Base-by-base conservation (phyloP, 2,329 filamentous ascomycete species). In the Paraconiothyrium sp. region DNA sequence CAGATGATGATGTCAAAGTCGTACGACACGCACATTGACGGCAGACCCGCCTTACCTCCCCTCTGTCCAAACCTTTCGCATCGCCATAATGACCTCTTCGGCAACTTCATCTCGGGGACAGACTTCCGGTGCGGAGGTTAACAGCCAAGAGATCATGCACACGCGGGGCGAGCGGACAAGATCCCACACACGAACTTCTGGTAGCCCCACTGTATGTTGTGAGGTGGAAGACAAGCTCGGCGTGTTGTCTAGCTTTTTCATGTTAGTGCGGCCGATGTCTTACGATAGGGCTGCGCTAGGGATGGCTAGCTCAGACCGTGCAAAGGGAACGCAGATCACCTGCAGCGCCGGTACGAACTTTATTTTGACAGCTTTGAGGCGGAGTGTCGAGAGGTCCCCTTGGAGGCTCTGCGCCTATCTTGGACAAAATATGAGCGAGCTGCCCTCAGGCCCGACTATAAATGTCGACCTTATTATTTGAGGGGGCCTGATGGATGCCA, bases 301-400 rank as follows among this genome's bases (percentile, higher is more conserved):
- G 34, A 20, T 11, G 2, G 30, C 34, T 50, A 35, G 48, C 27
- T 20, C 48, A 27, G 34, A 35, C n/a, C 49, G 10, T 35, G 20
- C 8, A 22, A 27, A 39, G 34, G 49, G 10, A 35, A 39, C 34
- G 49, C 32, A 52, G 49, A 52, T 39, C 32, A 39, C 24, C 49
- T 52, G 49, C 34, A 39, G 49, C 49, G 49, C 49, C 34, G 34
- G 49, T 39, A 39, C 10, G 24, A 52, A 52, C 49, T 39, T 24
- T 37, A 52, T 52, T 52, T 37, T 37, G 34, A 52, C 49, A 52
- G 49, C 48, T 24, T 20, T 9, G 43, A 24, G 20, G 24, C 39
- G 39, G 39, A 41, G 39, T 13, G 37, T 16, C 37, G 10, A 16
- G 16, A 2, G 13, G 13, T 14, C 37, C 39, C 39, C n/a, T 11